Percentiles rank a stretch among this genome's conserved stretches.
Conservation (phyloP, 1,139 yeast species). For the Yamadazyma blattariae region DNA sequence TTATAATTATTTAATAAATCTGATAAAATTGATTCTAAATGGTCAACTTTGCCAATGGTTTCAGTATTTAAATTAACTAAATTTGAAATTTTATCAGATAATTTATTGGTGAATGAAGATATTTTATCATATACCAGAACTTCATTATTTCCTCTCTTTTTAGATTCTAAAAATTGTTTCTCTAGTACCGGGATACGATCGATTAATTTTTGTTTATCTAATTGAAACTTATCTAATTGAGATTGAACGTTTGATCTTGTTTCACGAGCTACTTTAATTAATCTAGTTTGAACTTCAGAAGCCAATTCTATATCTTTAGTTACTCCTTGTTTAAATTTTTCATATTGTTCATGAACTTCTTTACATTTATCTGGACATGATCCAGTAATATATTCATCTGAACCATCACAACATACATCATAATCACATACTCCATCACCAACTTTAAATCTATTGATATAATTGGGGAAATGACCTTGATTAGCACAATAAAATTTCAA, state of each 20-base stretch:
- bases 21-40: slow-evolving; percentile 44
- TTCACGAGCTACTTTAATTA: slow-evolving; percentile 26
- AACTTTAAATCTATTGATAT: slow-evolving; percentile 60
- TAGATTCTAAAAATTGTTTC: slow-evolving; percentile 14
- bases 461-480: slow-evolving; percentile 60
- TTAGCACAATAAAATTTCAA: slow-evolving; percentile 73
- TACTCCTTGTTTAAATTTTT: slow-evolving; percentile 16
- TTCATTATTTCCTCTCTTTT: slow-evolving; percentile 4
- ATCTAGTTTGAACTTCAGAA: slow-evolving; percentile 16
- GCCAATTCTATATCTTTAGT: slow-evolving; percentile 22
- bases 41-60: slow-evolving; percentile 10
- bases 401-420: slow-evolving; percentile 89
- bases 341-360: slow-evolving; percentile 37
- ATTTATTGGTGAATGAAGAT: slow-evolving; percentile 15
- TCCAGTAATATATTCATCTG: slow-evolving; percentile 63
- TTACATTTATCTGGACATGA: slow-evolving; percentile 59
- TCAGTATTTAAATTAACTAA: background rate
- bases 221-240: slow-evolving; percentile 17
- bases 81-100: slow-evolving; percentile 7
- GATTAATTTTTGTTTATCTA: slow-evolving; percentile 5
- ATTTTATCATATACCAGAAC: slow-evolving; percentile 18
- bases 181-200: slow-evolving; percentile 31
- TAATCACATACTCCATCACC: slow-evolving; percentile 95
- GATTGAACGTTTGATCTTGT: slow-evolving; percentile 20
- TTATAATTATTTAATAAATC: slow-evolving; percentile 60